Evolutionary conservation across 2,329 filamentous ascomycete genomes (phyloP).

Genomic region (Nannizziopsis arthrosporioides): DNA sequence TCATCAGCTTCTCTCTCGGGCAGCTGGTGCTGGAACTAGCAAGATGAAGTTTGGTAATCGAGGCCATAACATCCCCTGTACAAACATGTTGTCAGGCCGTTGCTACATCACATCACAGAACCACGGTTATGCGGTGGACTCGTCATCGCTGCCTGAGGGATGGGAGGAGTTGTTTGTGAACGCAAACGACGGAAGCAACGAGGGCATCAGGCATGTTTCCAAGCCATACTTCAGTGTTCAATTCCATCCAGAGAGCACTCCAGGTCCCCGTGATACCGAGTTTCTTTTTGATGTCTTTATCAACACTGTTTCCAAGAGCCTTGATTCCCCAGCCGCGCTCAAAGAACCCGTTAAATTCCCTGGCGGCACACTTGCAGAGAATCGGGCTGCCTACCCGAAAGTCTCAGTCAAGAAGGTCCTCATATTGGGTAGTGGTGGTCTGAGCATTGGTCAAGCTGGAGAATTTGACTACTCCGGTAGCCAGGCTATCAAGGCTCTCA

Average conservation of each 20-base stretch:
- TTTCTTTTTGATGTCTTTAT: conserved; percentile 97
- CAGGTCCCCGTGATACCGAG: conserved; percentile 88
- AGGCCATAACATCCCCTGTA: conserved; percentile 96
- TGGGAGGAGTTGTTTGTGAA: conserved; percentile 97
- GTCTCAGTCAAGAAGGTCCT: conserved; percentile 89
- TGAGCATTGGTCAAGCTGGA: conserved; percentile 94
- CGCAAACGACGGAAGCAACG: conserved; percentile 95
- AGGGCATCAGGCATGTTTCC: conserved; percentile 79
- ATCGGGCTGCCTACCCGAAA: conserved; percentile 60
- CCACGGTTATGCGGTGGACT: conserved; percentile 89
- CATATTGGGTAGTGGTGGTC: conserved; percentile 82
- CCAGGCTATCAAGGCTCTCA: conserved; percentile 95
- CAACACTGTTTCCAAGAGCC: conserved; percentile 61
- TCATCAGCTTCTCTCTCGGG: conserved; percentile 82
- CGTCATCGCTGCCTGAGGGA: conserved; percentile 57
- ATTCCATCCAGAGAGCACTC: conserved; percentile 95
- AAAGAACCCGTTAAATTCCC: conserved; percentile 71
- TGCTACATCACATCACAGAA: conserved; percentile 99
- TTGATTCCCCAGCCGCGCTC: conserved; percentile 56
- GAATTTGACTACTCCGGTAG: conserved; percentile 98
- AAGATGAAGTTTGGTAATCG: conserved; percentile 99
- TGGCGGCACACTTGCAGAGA: conserved; percentile 69
- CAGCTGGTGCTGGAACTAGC: conserved; percentile 68
- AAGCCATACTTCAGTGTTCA: conserved; percentile 98
- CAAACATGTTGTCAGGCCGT: conserved; percentile 84